These are phyloP conservation scores for Suhomyces tanzawaensis DNA, from an alignment of 805 yeast species.

Conservation along the genomic window DNA sequence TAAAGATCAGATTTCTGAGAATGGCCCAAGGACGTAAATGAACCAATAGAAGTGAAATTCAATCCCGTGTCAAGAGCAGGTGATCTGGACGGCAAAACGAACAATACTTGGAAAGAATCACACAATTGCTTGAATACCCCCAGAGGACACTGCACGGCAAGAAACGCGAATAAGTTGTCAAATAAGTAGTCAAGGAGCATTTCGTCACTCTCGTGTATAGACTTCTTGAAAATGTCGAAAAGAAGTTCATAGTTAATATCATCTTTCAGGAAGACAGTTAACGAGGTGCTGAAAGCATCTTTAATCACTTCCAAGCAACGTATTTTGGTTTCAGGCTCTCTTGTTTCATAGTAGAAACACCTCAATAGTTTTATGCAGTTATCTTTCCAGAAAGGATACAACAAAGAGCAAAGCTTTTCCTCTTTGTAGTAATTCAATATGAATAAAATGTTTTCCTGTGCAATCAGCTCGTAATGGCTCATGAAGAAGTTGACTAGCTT, in stretches of 20 bases:
- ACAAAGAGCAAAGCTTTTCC: conserved; percentile 53
- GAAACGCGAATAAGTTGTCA: conserved; percentile 23
- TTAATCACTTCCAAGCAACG: conserved; percentile 34
- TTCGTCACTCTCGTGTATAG: conserved; percentile 28
- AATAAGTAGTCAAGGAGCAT: conserved; percentile 30
- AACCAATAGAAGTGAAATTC: conserved; percentile 26
- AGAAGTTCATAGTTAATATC: conserved; percentile 32
- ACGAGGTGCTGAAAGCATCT: conserved; percentile 35
- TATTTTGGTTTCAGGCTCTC: conserved; percentile 24
- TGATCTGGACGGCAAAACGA: conserved; percentile 7
- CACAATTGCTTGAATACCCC: conserved; percentile 17
- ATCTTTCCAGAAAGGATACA: conserved; percentile 50
- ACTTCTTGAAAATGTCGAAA: conserved; percentile 27
- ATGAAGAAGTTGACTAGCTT: conserved; percentile 42
- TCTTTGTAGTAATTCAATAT: conserved; percentile 48
- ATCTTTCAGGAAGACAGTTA: conserved; percentile 25
- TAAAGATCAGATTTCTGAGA: neutral
- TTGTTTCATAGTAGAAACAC: conserved; percentile 37
- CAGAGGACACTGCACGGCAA: conserved; percentile 16
- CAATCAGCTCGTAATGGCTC: conserved; percentile 32
- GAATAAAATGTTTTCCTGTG: conserved; percentile 36
- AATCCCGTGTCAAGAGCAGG: conserved; percentile 9
- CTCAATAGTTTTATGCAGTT: conserved; percentile 45
- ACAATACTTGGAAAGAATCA: conserved; percentile 10
- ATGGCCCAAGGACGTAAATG: conserved; percentile 15